Percentiles rank a stretch among this genome's conserved stretches.
Conservation (phyloP, 768 basidiomycete genomes). For the Lentinula raphanica region DNA sequence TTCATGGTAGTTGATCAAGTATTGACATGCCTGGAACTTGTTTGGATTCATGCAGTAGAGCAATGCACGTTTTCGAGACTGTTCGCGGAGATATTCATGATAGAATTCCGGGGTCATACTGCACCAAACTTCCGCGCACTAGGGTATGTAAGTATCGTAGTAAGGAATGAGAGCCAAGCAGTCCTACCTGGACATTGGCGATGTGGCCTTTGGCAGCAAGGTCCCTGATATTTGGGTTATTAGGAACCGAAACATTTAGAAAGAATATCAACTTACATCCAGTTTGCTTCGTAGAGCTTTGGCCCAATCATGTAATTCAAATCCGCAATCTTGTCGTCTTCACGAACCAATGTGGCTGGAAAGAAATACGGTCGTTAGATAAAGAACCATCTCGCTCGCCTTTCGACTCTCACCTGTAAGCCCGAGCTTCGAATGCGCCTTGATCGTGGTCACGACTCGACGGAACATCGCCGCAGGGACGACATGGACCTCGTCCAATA, state of each 20-base stretch:
- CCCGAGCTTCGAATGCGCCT: constrained; percentile 97
- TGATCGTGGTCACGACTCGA: constrained; percentile 95
- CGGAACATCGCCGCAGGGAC: constrained; percentile 99
- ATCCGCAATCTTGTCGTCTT: constrained; percentile 98
- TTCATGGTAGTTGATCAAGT: constrained; percentile 97
- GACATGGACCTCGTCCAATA: constrained; percentile 97
- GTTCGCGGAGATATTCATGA: constrained; percentile 90
- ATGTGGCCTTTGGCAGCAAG: constrained; percentile 99
- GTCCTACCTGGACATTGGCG: constrained; percentile 92
- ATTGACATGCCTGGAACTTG: constrained; percentile 99
- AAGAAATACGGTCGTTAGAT: background rate
- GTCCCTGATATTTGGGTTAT: constrained; percentile 45
- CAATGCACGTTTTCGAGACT: constrained; percentile 90
- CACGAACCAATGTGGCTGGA: constrained; percentile 92
- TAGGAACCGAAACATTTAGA: constrained; percentile 4
- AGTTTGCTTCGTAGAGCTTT: constrained; percentile 98
- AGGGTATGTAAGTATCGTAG: background rate
- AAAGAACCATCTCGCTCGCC: background rate
- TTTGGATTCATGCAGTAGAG: constrained; percentile 99
- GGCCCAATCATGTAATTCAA: constrained; percentile 99
- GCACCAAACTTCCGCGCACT: constrained; percentile 99
- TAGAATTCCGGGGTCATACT: constrained; percentile 99
- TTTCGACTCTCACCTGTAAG: constrained; percentile 62
- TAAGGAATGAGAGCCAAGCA: background rate
- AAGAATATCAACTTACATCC: constrained; percentile 62